Percentiles rank a stretch among this genome's conserved stretches.
These are phyloP conservation scores for Apophysomyces sp. DNA, from an alignment of 371 early-diverging fungal genomes.

Conservation along the genomic window DNA sequence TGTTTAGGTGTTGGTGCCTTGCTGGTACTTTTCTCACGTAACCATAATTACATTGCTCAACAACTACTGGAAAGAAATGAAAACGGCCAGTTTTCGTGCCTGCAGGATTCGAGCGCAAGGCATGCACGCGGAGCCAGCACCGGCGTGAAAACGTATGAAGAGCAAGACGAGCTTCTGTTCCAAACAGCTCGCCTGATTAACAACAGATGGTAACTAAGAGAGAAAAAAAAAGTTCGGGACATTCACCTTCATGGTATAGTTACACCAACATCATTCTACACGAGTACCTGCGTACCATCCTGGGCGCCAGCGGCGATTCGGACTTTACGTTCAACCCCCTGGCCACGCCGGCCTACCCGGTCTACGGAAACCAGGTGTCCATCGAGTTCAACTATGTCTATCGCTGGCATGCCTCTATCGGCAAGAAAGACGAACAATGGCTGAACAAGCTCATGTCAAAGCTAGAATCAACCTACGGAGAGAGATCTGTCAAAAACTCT, in stretches of 20 bases:
- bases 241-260: not conserved
- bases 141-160: slow-evolving; percentile 20
- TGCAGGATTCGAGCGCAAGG: no score
- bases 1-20: slow-evolving; percentile 36
- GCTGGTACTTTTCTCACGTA: slow-evolving; percentile 50
- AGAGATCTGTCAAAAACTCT: slow-evolving; percentile 8
- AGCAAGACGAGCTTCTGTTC: slow-evolving; percentile 51
- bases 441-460: slow-evolving; percentile 25
- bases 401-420: slow-evolving; percentile 53
- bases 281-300: slow-evolving; percentile 50
- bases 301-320: slow-evolving; percentile 36
- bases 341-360: slow-evolving; percentile 15
- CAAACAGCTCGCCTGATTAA: slow-evolving; percentile 56
- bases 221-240: not conserved
- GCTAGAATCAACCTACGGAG: slow-evolving; percentile 8
- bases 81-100: slow-evolving; percentile 38
- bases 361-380: slow-evolving; percentile 49
- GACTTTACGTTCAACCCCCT: slow-evolving; percentile 36
- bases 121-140: no score
- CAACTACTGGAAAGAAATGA: slow-evolving; percentile 44
- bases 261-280: slow-evolving; percentile 44
- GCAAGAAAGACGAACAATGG: slow-evolving; percentile 43
- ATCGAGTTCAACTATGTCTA: slow-evolving; percentile 53
- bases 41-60: slow-evolving; percentile 56
- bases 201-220: slow-evolving; percentile 30